Base-by-base conservation (phyloP, 352 stramenopile genomes). In the Phytophthora rubi region DNA sequence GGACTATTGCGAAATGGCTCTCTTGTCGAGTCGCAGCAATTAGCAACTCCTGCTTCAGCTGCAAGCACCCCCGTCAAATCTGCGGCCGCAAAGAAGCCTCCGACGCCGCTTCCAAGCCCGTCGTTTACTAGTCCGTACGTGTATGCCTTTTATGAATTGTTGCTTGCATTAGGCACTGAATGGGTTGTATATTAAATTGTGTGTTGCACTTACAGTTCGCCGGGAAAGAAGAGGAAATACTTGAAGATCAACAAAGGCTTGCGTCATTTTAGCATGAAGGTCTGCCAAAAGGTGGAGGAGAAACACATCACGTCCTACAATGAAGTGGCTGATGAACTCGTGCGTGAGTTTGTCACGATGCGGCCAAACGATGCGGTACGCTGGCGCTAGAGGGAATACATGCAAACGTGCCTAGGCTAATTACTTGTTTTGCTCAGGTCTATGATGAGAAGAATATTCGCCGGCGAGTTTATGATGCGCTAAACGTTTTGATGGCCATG, bases 401-500 rank as follows among this genome's bases (percentile, higher is more conserved):
- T 42, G 35, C 44, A 49, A 49, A 23, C 3, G 6, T 52, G 18
- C 18, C 21, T 26, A 18, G 16, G 2, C 33, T 70, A 1, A 70
- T 9, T 53, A 3, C 12, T 52, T 33, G 63, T 15, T 18, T n/a
- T 30, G 30, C 53, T 47, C 39, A 94, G 79, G 83, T 90, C n/a
- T 97, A 97, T 68, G 92, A 98, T 63, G 92, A 98, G 61, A 98
- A 98, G 66, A 99, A 99, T 70, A 98, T 99, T 57, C 92, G 97
- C 39, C 88, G 97, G 18, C 90, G 97, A 55, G 96, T 99, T 6
- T 99, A 99, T 64, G 97, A 99, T 68, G 97, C 96, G 32, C 77
- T 99, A 13, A 99, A 99, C 73, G 97, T 99, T 15, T 78, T 99
- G 26, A 98, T 99, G 94, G 97, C 97, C 12, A 98, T 99, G 94